Conservation (phyloP, 2,329 filamentous ascomycete genomes). For the Colletotrichum noveboracense region DNA sequence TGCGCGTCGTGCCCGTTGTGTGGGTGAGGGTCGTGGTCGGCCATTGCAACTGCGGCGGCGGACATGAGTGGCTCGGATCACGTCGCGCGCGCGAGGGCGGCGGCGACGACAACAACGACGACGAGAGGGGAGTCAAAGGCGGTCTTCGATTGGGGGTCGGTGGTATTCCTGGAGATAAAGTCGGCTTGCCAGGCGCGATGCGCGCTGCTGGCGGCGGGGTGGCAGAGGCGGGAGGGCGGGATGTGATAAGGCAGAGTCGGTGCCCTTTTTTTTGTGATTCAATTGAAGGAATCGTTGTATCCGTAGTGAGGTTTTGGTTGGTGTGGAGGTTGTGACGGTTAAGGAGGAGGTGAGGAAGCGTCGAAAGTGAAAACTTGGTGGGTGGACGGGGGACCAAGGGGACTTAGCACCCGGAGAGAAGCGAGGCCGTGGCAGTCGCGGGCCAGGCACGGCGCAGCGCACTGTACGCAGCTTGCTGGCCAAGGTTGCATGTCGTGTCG, state of each 20-base stretch:
- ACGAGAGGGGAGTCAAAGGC: neutral
- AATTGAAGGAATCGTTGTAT: conserved; percentile 25
- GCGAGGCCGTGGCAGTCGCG: neutral
- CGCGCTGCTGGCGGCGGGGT: conserved; percentile 1
- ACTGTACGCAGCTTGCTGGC: neutral
- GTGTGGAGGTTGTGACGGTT: conserved; percentile 19
- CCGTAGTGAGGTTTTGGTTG: conserved; percentile 15
- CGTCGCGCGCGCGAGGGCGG: neutral
- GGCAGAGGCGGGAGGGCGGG: neutral
- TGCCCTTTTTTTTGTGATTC: neutral
- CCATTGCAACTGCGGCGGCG: conserved; percentile 9
- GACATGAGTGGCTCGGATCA: neutral
- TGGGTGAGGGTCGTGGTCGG: conserved; percentile 16
- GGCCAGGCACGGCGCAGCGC: neutral
- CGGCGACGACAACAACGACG: neutral
- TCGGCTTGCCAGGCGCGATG: neutral
- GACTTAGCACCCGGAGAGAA: neutral
- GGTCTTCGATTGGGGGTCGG: neutral
- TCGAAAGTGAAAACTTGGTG: neutral
- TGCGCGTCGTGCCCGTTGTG: conserved; percentile 14
- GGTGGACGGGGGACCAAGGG: neutral
- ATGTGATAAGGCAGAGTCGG: neutral
- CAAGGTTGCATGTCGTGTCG: conserved; percentile 4
- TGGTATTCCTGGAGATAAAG: neutral
- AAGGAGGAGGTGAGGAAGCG: conserved; percentile 18